Conservation (phyloP, 306 rosid species). For the Cucurbita pepo region DNA sequence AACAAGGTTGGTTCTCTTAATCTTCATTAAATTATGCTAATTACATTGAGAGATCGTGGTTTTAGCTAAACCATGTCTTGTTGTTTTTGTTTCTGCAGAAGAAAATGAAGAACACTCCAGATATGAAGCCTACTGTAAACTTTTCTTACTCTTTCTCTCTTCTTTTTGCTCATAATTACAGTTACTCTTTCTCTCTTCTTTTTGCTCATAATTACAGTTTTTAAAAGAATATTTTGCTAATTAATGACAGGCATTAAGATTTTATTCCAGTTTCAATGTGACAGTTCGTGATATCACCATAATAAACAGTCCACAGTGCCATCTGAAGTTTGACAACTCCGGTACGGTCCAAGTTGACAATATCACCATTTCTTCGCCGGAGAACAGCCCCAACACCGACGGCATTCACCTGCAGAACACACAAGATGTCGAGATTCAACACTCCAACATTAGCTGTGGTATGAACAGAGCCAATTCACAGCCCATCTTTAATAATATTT, state of each 20-base stretch:
- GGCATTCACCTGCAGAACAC: constrained; percentile 93
- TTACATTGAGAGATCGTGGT: not conserved
- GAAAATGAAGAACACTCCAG: constrained; percentile 26
- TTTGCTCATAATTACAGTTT: not conserved
- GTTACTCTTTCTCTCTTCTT: not conserved
- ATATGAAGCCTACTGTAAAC: constrained; percentile 69
- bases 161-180: too few species aligned
- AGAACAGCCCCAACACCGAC: constrained; percentile 75
- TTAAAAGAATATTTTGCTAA: not conserved
- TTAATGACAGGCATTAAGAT: constrained; percentile 62
- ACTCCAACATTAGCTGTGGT: constrained; percentile 61
- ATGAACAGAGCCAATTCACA: not conserved
- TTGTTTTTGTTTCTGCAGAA: constrained; percentile 24
- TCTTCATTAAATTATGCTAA: not conserved
- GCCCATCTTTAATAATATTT: not conserved
- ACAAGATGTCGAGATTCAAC: constrained; percentile 61
- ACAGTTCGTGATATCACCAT: constrained; percentile 51
- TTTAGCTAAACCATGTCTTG: not conserved
- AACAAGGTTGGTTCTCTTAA: constrained; percentile 22
- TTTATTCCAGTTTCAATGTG: constrained; percentile 47
- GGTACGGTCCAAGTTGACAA: constrained; percentile 37
- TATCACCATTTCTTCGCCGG: constrained; percentile 70
- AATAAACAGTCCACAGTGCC: constrained; percentile 76
- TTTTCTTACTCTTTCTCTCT: not conserved
- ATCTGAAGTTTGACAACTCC: constrained; percentile 78